Evolutionary conservation across 2,329 filamentous ascomycete genomes (phyloP), one percentile per base, ranked within the genome.

Genomic region (Teratosphaeria nubilosa): DNA sequence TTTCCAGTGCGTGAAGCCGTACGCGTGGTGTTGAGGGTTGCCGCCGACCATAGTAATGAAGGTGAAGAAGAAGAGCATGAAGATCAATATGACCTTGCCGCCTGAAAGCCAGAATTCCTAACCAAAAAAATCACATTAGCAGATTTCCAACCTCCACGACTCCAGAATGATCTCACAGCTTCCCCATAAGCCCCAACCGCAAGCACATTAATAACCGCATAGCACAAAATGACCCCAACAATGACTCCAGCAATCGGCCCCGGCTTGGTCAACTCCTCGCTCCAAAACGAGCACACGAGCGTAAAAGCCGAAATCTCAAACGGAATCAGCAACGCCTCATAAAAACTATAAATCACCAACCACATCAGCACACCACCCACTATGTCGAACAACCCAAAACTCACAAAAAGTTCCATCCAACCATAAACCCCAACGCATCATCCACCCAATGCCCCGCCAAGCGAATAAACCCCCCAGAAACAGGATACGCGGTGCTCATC

Each of bases 371-470:
- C 20, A n/a, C 41, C n/a, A 48, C n/a, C n/a, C 41, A 48, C n/a
- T n/a, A n/a, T n/a, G n/a, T n/a, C n/a, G n/a, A n/a, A n/a, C 16
- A n/a, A 9, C 4, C 9, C 3, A 22, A 48, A 20, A 48, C 41
- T 9, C 41, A 48, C 41, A 64, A 64, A 53, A 63, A 69, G 62
- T 68, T 69, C 66, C 66, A 69, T n/a, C 78, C 78, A 48, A 72
- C 74, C 58, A 75, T 73, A 65, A 86, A 86, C 34, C 83, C 83
- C 22, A 83, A 74, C 10, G 84, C 77, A n/a, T 86, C 83, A 68
- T 87, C 84, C 10, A 83, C 82, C 81, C 83, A 87, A 63, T 83
- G 76, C 30, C 83, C 83, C 4, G 83, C 83, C 65, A 86, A 77
- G 60, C 84, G 82, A 62, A 87, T 80, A 67, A 86, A 86, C 1